Evolutionary conservation across 108 stramenopile species (phyloP), one percentile per base, ranked within the genome.

Genomic region (Cyclostephanos tholiformis): DNA sequence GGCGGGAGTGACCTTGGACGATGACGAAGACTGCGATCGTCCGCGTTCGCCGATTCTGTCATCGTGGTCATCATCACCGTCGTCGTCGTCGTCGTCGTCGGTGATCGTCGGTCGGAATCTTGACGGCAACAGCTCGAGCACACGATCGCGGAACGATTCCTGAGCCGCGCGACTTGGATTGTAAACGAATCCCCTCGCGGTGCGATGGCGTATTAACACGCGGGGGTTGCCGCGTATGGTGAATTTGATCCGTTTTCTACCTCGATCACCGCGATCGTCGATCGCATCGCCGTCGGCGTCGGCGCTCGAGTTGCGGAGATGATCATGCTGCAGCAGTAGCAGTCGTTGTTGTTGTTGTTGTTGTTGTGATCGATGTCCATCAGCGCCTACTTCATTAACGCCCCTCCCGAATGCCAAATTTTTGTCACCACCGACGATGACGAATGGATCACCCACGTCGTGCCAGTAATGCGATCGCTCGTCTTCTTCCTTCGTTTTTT

Each of bases 131-230:
- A 82, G 29, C 13, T 81, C 50, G 61, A 81, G 53, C 2, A 91
- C 67, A 29, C 65, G 74, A 44, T 82, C 65, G 11, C 82, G 84
- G 72, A 95, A 95, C 11, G 71, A 65, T 22, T 83, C 84, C 63
- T 95, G 95, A 2, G 76, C 58, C 9, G 69, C 60, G 13, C 71
- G 58, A 14, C 89, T 91, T 55, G 95, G 95, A 81, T 95, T 95
- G 76, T 93, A 95, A 62, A 89, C 68, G 44, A 82, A 85, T 56
- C 91, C 89, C 23, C 89, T 51, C 23, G 72, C 62, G 4, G 89
- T 87, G 35, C 95, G 82, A 85, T 95, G 95, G 11, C 95, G 85
- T 16, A 74, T 58, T 16, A 95, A 76, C 27, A 90, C 89, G n/a
- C 79, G 77, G n/a, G 94, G 94, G 39, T 91, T 88, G 2, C 94